Base-by-base conservation (phyloP, 2,329 filamentous ascomycete genomes). In the Colletotrichum spaethianum region DNA sequence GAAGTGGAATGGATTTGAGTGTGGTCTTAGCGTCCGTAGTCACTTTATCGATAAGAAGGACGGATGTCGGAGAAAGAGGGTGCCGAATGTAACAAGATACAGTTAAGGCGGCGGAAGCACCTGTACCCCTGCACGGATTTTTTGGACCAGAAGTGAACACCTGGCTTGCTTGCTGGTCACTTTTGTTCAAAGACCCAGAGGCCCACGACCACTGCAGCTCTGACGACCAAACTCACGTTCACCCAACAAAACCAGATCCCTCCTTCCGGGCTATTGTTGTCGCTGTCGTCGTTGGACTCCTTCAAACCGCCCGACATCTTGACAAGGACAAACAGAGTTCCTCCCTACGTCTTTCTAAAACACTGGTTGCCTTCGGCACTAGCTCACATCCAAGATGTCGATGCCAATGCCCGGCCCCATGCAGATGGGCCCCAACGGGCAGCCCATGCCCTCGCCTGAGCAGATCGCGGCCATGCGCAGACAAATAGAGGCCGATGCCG, bases 401-500 rank as follows among this genome's bases (percentile, higher is more conserved):
- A 80, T 79, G 75, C 79, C 78, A 42, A 78, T 74, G 70, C 76
- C 77, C 56, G 74, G 72, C 67, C 80, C 79, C 69, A 80, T 83
- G 76, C 81, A 80, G 20, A 78, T 79, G 70, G 56, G 78, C 75
- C 69, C 78, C 76, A 64, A 78, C 76, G 74, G 78, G 63, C 44
- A 63, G 40, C 63, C 69, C 63, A 70, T 75, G 57, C 80, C 81
- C 44, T 91, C 92, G 26, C 95, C 93, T 60, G 93, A 98, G 84
- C 95, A 98, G 85, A 93, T 98, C 75, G 90, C 90, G 68, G 88
- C 89, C 67, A 96, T 98, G 88, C 94, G 97, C 82, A 90, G 91
- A 77, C 93, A 96, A 82, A 85, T 98, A 55, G 92, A 93, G 60
- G 89, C 90, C 62, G 95, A 98, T 83, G 96, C 96, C 60, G 88